Percentiles rank a stretch among this genome's conserved stretches.
phyloP scores from a whole-genome alignment of 2,329 filamentous ascomycete genomes.

The Colletotrichum trifolii region DNA sequence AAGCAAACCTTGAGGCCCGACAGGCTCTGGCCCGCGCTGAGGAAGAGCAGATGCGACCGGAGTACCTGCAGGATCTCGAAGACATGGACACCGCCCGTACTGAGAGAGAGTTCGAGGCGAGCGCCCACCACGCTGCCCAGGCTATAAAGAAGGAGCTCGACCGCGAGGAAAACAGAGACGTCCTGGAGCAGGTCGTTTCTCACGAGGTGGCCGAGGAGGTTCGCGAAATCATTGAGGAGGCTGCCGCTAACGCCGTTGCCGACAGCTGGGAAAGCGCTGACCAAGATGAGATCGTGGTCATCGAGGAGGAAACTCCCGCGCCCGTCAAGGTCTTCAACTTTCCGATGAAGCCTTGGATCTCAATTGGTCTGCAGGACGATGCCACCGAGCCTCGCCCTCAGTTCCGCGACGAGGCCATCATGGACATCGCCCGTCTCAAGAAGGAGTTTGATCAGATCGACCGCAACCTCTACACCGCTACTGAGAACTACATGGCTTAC shows the following conservation, averaged over 20 bases:
- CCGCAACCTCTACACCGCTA: constrained; percentile 89
- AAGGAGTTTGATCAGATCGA: constrained; percentile 99
- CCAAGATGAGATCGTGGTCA: constrained; percentile 72
- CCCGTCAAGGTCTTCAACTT: constrained; percentile 91
- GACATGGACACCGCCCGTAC: constrained; percentile 63
- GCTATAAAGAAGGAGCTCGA: constrained; percentile 65
- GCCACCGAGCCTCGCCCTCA: constrained; percentile 66
- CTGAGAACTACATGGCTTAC: constrained; percentile 92
- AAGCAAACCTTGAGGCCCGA: constrained; percentile 66
- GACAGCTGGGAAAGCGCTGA: constrained; percentile 94
- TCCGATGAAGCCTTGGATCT: constrained; percentile 95
- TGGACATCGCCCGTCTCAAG: constrained; percentile 94
- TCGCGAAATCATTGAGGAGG: constrained; percentile 64
- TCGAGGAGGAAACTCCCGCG: constrained; percentile 73
- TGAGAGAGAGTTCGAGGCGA: constrained; percentile 64
- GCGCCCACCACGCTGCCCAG: constrained; percentile 57
- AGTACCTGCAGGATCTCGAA: constrained; percentile 62
- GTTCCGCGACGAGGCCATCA: constrained; percentile 83
- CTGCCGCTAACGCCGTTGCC: constrained; percentile 70
- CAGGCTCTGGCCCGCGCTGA: constrained; percentile 71
- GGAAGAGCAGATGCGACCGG: constrained; percentile 71
- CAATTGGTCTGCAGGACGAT: constrained; percentile 78
- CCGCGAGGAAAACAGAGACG: constrained; percentile 62
- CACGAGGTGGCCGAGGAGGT: constrained; percentile 63
- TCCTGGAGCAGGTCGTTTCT: constrained; percentile 64